These are phyloP conservation scores for Austroboletus eburneus DNA, from an alignment of 768 basidiomycete species.

Conservation along the genomic window DNA sequence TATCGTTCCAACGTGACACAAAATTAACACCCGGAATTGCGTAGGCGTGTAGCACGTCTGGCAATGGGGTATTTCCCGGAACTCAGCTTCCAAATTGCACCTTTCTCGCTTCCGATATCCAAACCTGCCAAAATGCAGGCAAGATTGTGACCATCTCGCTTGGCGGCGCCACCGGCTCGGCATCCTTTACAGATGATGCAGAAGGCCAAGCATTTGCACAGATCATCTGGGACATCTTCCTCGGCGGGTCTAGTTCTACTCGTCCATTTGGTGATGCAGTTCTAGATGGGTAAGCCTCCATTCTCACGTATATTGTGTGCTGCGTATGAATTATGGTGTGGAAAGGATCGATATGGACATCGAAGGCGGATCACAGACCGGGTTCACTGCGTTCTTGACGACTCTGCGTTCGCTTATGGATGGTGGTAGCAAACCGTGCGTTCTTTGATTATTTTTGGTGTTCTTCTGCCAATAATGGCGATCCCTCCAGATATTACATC, in stretches of 20 bases:
- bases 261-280: slow-evolving; percentile 71
- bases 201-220: slow-evolving; percentile 60
- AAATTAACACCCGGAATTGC: not conserved
- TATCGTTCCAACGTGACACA: not conserved
- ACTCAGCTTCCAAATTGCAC: slow-evolving; percentile 60
- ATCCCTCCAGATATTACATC: slow-evolving; percentile 36
- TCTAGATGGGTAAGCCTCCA: slow-evolving; percentile 56
- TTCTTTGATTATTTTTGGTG: not conserved
- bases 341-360: slow-evolving; percentile 45
- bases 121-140: slow-evolving; percentile 60
- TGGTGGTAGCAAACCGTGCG: slow-evolving; percentile 24
- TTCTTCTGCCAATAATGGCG: slow-evolving; percentile 1
- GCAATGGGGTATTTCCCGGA: slow-evolving; percentile 57
- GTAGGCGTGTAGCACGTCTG: slow-evolving; percentile 57
- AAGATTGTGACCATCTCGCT: slow-evolving; percentile 58
- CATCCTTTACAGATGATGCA: slow-evolving; percentile 53
- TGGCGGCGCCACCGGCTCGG: slow-evolving; percentile 62
- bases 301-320: not conserved
- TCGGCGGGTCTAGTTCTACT: slow-evolving; percentile 59
- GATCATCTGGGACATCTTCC: slow-evolving; percentile 64
- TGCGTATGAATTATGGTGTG: not conserved
- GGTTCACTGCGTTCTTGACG: slow-evolving; percentile 31
- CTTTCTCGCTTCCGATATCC: slow-evolving; percentile 56
- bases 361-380: slow-evolving; percentile 38
- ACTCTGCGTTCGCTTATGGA: slow-evolving; percentile 29